Conservation (phyloP, 805 yeast genomes). For the Starmerella powellii region DNA sequence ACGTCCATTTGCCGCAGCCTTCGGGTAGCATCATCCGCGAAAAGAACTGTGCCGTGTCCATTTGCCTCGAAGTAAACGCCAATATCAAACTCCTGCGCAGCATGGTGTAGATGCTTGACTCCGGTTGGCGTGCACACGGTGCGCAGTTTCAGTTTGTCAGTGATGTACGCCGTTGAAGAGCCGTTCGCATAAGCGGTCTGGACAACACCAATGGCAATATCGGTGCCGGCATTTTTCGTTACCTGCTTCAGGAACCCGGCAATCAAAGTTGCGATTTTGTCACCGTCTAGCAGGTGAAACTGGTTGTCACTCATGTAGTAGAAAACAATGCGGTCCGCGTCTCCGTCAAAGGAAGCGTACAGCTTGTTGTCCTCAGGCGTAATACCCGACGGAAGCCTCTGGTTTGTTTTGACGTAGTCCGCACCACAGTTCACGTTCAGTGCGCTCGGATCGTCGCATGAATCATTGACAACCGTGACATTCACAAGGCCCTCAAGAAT, state of each 20-base stretch:
- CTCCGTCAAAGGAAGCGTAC: conserved; percentile 88
- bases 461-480: conserved; percentile 39
- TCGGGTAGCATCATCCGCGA: conserved; percentile 43
- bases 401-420: conserved; percentile 86
- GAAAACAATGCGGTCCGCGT: conserved; percentile 88
- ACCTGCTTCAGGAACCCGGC: conserved; percentile 50
- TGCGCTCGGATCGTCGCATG: conserved; percentile 40
- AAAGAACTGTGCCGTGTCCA: conserved; percentile 96
- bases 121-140: conserved; percentile 90
- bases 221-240: conserved; percentile 35
- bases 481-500: conserved; percentile 35
- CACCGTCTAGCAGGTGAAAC: conserved; percentile 63
- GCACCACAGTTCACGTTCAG: conserved; percentile 86
- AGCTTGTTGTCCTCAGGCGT: conserved; percentile 36
- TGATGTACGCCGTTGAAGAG: conserved; percentile 62
- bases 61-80: conserved; percentile 97
- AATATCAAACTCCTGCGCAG: conserved; percentile 69
- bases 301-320: conserved; percentile 33
- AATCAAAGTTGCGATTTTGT: conserved; percentile 75
- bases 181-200: conserved; percentile 99
- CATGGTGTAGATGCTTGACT: conserved; percentile 91
- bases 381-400: conserved; percentile 56
- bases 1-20: conserved; percentile 32
- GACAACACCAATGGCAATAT: conserved; percentile 59
- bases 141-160: conserved; percentile 51